A percentile compares a stretch with the other conserved stretches of the same genome.
Evolutionary conservation across 1,284 basidiomycete genomes (phyloP).

Genomic region (Somion occarium): DNA sequence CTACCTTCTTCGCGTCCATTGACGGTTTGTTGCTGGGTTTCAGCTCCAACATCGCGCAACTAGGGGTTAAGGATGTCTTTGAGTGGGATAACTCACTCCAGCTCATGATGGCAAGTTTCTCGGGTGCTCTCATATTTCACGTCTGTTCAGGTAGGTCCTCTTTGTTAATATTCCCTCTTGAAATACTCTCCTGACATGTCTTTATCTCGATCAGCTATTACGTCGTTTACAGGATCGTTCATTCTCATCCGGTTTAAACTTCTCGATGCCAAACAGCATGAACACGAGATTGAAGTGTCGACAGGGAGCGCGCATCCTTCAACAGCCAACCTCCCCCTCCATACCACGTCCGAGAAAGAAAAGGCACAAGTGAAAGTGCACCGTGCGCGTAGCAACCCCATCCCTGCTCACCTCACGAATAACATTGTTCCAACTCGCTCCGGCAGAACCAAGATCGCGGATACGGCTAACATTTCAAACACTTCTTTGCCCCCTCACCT

Average conservation of each 20-base stretch:
- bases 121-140: conserved; percentile 50
- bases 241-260: conserved; percentile 52
- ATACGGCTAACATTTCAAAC: no score
- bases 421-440: no score
- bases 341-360: neutral
- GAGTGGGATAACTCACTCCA: conserved; percentile 21
- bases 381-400: neutral
- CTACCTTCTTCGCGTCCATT: conserved; percentile 58
- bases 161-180: no score
- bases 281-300: conserved; percentile 19
- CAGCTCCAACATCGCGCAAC: conserved; percentile 21
- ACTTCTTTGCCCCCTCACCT: neutral
- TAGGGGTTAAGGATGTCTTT: neutral
- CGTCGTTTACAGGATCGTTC: conserved; percentile 56
- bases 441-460: no score
- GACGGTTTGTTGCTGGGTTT: conserved; percentile 49
- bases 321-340: neutral
- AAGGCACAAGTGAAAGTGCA: neutral
- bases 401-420: neutral
- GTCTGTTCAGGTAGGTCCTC: conserved; percentile 41
- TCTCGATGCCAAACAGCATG: conserved; percentile 41
- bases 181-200: no score
- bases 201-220: conserved; percentile 34
- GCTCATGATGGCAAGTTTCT: conserved; percentile 41
- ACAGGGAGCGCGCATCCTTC: neutral